Conservation (phyloP, 1,284 basidiomycete genomes). For the Coniferiporia sulphurascens region DNA sequence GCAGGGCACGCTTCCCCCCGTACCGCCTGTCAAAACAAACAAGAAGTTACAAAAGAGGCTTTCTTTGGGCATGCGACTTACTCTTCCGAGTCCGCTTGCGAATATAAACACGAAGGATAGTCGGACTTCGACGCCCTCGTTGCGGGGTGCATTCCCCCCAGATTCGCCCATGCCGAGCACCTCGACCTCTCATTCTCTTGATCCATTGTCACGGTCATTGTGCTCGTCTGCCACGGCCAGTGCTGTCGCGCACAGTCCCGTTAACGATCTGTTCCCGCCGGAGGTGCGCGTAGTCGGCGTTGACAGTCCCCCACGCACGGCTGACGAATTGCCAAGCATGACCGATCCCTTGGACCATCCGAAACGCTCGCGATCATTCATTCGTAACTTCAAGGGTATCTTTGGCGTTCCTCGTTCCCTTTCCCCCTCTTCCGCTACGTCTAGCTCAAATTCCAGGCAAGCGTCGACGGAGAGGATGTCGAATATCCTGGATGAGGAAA, state of each 20-base stretch:
- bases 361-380: slow-evolving; percentile 44
- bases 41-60: slow-evolving; percentile 7
- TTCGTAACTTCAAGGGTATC: slow-evolving; percentile 42
- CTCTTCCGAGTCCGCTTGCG: slow-evolving; percentile 5
- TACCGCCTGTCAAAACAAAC: not conserved
- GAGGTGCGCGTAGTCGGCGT: slow-evolving; percentile 24
- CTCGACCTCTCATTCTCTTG: not conserved
- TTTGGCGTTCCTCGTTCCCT: slow-evolving; percentile 32
- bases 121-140: not conserved
- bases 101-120: slow-evolving; percentile 6
- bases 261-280: slow-evolving; percentile 11
- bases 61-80: slow-evolving; percentile 13
- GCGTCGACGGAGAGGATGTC: not conserved
- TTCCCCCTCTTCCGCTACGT: slow-evolving; percentile 21
- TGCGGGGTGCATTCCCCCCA: not conserved
- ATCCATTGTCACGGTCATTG: slow-evolving; percentile 35
- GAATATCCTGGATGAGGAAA: slow-evolving; percentile 3
- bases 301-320: slow-evolving; percentile 1
- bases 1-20: not conserved
- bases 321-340: slow-evolving; percentile 1
- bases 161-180: slow-evolving; percentile 6
- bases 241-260: slow-evolving; percentile 23
- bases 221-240: slow-evolving; percentile 41
- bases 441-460: slow-evolving; percentile 9
- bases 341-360: slow-evolving; percentile 28